These are phyloP conservation scores for Paraurostyla sp. DNA, from an alignment of 73 alveolate genomes.

Conservation along the genomic window DNA sequence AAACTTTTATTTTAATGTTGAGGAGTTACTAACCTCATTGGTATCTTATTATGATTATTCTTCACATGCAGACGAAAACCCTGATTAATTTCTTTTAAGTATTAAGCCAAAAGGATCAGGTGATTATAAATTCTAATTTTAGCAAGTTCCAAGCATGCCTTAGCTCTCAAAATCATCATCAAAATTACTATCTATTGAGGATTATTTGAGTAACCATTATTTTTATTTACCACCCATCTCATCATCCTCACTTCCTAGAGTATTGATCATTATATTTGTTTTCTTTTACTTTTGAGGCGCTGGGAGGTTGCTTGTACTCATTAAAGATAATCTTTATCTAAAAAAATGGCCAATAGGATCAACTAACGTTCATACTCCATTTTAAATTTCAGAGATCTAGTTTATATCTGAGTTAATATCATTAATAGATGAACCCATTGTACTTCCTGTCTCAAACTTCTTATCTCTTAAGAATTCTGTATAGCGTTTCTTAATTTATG, in stretches of 20 bases:
- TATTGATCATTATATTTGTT: background rate
- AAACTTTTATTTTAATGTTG: too few species aligned
- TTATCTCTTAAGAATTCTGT: background rate
- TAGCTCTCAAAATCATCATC: background rate
- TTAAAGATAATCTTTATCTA: background rate
- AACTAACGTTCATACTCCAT: background rate
- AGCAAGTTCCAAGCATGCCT: background rate
- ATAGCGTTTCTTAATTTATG: slow-evolving; percentile 17
- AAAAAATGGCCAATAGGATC: slow-evolving; percentile 27
- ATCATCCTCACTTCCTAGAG: background rate
- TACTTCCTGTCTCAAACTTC: background rate
- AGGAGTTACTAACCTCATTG: too few species aligned
- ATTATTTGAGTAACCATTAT: background rate
- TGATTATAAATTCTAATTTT: too few species aligned
- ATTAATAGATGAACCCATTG: background rate
- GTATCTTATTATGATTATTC: too few species aligned
- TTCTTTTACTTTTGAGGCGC: too few species aligned
- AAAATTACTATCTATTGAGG: background rate
- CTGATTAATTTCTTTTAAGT: too few species aligned
- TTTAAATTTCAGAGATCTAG: background rate
- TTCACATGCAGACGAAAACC: too few species aligned
- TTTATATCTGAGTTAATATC: background rate
- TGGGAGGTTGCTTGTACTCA: too few species aligned
- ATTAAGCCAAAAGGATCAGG: background rate
- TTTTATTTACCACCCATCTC: background rate